Evolutionary conservation across 108 stramenopile species (phyloP).

Genomic region (Fistulifera solaris): DNA sequence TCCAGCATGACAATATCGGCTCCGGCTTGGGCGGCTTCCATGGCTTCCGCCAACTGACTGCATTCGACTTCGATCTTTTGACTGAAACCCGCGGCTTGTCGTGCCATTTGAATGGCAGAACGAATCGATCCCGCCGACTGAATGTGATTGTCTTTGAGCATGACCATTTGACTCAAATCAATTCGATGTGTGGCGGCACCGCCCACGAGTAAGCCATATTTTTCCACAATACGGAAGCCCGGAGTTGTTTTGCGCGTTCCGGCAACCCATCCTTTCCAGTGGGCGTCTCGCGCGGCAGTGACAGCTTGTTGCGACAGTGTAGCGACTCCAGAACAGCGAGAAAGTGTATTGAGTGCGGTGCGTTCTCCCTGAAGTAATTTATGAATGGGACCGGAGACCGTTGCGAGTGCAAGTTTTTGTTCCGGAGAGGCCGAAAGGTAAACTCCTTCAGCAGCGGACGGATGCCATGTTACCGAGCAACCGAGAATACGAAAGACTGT

Average conservation of each 20-base stretch:
- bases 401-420: conserved; percentile 75
- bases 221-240: conserved; percentile 96
- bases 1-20: conserved; percentile 97
- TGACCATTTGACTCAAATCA: conserved; percentile 98
- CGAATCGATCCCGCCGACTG: conserved; percentile 87
- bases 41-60: conserved; percentile 77
- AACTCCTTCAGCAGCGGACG: conserved; percentile 59
- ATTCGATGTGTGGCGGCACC: conserved; percentile 93
- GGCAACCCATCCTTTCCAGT: conserved; percentile 90
- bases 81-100: conserved; percentile 86
- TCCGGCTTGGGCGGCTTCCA: conserved; percentile 86
- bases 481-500: conserved; percentile 75
- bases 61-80: conserved; percentile 99
- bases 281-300: conserved; percentile 14
- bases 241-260: conserved; percentile 99
- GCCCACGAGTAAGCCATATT: conserved; percentile 96
- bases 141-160: conserved; percentile 98
- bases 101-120: conserved; percentile 79
- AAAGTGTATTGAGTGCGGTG: conserved; percentile 91
- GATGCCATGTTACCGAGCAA: conserved; percentile 74
- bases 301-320: conserved; percentile 55
- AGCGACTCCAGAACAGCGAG: conserved; percentile 94
- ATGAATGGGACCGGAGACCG: conserved; percentile 82
- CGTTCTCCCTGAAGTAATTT: conserved; percentile 90
- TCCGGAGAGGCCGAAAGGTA: conserved; percentile 15